Evolutionary conservation across 352 stramenopile genomes (phyloP).

Genomic region (Globisporangium splendens): DNA sequence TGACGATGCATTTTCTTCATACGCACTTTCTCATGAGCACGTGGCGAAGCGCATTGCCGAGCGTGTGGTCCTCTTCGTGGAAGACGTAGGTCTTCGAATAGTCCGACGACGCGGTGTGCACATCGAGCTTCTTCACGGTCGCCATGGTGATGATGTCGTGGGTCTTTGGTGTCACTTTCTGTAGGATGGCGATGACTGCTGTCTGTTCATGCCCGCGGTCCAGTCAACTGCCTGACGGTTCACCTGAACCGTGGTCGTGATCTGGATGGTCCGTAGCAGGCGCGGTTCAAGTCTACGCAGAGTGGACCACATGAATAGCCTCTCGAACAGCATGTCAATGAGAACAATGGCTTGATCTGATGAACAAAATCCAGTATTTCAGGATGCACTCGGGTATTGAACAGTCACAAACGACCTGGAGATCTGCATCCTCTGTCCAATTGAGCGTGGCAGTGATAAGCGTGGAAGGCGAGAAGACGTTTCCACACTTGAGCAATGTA

Average conservation of each 20-base stretch:
- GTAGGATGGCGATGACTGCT: background rate
- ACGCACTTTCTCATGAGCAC: slow-evolving; percentile 90
- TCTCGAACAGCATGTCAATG: background rate
- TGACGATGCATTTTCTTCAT: background rate
- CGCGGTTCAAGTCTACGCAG: background rate
- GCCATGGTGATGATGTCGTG: slow-evolving; percentile 13
- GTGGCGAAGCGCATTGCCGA: slow-evolving; percentile 90
- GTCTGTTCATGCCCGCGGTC: slow-evolving; percentile 8
- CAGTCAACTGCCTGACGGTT: slow-evolving; percentile 8
- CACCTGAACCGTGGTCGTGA: background rate
- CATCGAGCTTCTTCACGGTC: slow-evolving; percentile 70
- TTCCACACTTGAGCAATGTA: too few relatives aligned
- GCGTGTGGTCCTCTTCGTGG: slow-evolving; percentile 88
- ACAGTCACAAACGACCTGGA: too few relatives aligned
- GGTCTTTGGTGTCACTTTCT: slow-evolving; percentile 2
- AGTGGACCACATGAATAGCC: background rate
- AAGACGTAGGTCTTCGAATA: slow-evolving; percentile 88
- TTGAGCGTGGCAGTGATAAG: too few relatives aligned
- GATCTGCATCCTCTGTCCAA: too few relatives aligned
- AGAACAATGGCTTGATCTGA: too few relatives aligned
- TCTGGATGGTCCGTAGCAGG: background rate
- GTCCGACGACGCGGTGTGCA: slow-evolving; percentile 73
- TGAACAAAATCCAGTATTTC: too few relatives aligned
- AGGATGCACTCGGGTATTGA: too few relatives aligned
- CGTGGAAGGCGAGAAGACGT: too few relatives aligned